Evolutionary conservation across 257 asterid genomes (phyloP).

Genomic region (Leonotis leonurus): DNA sequence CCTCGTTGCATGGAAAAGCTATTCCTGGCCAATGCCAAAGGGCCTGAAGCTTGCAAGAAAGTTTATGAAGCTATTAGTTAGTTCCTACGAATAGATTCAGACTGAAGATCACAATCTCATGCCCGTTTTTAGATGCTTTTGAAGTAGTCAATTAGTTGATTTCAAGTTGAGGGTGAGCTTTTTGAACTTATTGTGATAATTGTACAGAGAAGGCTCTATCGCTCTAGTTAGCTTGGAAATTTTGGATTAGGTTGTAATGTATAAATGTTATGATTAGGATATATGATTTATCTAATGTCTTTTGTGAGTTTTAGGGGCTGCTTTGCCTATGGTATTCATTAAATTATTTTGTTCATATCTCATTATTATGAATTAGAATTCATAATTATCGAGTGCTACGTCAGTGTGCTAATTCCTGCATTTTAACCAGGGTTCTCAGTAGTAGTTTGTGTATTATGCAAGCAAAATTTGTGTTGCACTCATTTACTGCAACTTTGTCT

Average conservation of each 20-base stretch:
- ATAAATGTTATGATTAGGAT: not conserved
- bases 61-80: not conserved
- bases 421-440: not conserved
- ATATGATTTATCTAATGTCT: not conserved
- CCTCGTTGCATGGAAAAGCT: not conserved
- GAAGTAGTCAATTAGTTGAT: not conserved
- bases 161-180: not conserved
- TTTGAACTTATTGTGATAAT: not conserved
- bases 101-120: not conserved
- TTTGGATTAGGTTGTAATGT: not conserved
- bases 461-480: not conserved
- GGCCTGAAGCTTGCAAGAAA: conserved; percentile 2
- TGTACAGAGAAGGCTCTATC: not conserved
- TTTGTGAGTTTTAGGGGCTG: not conserved
- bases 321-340: not conserved
- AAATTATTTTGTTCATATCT: not conserved
- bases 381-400: not conserved
- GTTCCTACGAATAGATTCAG: not conserved
- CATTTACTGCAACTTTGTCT: not conserved
- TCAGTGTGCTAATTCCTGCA: not conserved
- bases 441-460: not conserved
- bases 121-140: not conserved
- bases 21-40: not conserved
- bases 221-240: conserved; percentile 1
- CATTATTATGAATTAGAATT: not conserved